These are phyloP conservation scores for Larix kaempferi DNA, from an alignment of 75 land plant species.

Conservation along the genomic window DNA sequence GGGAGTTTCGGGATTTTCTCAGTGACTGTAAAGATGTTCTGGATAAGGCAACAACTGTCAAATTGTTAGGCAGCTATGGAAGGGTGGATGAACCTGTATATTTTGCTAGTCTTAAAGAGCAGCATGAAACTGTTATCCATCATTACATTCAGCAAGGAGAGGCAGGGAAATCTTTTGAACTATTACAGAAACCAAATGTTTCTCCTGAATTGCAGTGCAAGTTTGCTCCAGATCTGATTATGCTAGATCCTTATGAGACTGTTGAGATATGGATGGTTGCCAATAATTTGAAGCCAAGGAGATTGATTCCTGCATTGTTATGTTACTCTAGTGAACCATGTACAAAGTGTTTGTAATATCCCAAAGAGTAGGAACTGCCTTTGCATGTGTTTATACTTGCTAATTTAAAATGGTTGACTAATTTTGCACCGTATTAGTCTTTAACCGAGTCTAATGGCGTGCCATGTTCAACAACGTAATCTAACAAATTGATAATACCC, in stretches of 20 bases:
- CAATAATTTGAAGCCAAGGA: constrained; percentile 75
- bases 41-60: too few species aligned
- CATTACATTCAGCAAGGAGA: constrained; percentile 98
- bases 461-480: too few species aligned
- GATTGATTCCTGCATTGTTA: constrained; percentile 97
- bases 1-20: too few species aligned
- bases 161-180: constrained; percentile 84
- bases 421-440: too few species aligned
- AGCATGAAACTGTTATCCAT: constrained; percentile 87
- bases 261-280: constrained; percentile 93
- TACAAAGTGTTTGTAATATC: too few species aligned
- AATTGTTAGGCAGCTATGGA: constrained; percentile 58
- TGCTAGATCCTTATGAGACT: constrained; percentile 96
- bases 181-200: constrained; percentile 71
- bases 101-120: constrained; percentile 87
- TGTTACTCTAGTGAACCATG: constrained; percentile 86
- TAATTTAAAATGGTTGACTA: too few species aligned
- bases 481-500: too few species aligned
- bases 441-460: too few species aligned
- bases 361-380: too few species aligned
- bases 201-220: constrained; percentile 93
- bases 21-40: too few species aligned
- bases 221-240: constrained; percentile 89
- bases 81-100: constrained; percentile 90
- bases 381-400: too few species aligned